These are phyloP conservation scores for Myriosclerotinia curreyana DNA, from an alignment of 2,329 filamentous ascomycete species.

Conservation along the genomic window DNA sequence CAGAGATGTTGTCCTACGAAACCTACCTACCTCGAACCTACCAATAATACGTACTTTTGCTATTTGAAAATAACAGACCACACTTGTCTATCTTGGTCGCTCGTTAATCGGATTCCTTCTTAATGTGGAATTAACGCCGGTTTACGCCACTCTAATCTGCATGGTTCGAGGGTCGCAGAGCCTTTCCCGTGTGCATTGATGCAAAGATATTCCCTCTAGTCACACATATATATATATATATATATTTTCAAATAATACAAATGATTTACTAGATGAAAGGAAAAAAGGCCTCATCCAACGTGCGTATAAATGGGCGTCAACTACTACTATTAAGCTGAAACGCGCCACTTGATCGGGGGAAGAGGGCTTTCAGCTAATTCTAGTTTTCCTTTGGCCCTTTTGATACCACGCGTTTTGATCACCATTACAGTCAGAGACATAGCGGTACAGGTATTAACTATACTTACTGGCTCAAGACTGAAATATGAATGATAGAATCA, in stretches of 20 bases:
- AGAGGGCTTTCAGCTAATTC: background rate
- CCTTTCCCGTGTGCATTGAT: background rate
- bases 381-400: background rate
- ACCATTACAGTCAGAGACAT: background rate
- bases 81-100: background rate
- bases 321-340: background rate
- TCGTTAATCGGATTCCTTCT: background rate
- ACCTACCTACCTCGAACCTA: background rate
- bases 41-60: too few relatives aligned
- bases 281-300: background rate
- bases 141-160: background rate
- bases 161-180: background rate
- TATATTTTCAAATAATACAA: too few relatives aligned
- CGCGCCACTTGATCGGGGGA: background rate
- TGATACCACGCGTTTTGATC: background rate
- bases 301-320: background rate
- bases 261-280: background rate
- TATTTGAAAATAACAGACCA: background rate
- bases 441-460: too few relatives aligned
- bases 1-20: background rate
- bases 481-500: too few relatives aligned
- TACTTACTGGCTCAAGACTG: too few relatives aligned
- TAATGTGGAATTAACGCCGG: background rate
- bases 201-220: background rate
- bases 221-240: too few relatives aligned